These are phyloP conservation scores for Avena insularis DNA, from an alignment of 176 grass and related monocot species.

Conservation along the genomic window DNA sequence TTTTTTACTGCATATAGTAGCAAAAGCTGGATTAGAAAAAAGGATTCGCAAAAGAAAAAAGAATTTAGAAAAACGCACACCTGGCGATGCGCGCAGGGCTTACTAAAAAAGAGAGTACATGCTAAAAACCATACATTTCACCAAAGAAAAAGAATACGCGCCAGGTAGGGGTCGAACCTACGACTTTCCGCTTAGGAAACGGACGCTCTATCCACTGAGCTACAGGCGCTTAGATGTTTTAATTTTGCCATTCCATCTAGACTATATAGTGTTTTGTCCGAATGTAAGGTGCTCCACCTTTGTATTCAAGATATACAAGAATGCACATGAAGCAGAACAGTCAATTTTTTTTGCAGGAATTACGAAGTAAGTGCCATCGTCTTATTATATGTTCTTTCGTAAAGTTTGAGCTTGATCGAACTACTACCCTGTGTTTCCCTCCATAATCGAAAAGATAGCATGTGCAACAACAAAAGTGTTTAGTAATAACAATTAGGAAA, in stretches of 20 bases:
- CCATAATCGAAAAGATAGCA: not conserved
- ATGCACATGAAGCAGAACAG: not conserved
- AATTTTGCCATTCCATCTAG: not conserved
- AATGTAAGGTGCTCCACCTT: not conserved
- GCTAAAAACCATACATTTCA: no score
- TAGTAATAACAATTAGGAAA: not conserved
- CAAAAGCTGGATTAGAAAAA: no score
- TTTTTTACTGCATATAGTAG: no score
- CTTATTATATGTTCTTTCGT: not conserved
- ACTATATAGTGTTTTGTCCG: not conserved
- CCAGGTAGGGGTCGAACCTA: constrained; percentile 81
- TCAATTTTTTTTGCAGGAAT: not conserved
- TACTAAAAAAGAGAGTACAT: not conserved
- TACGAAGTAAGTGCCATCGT: not conserved
- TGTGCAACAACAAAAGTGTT: not conserved
- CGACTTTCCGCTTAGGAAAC: constrained; percentile 80
- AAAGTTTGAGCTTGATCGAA: not conserved
- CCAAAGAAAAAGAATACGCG: not conserved
- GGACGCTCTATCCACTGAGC: constrained; percentile 99
- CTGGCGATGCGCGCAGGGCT: no score
- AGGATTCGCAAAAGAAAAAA: no score
- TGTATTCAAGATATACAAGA: not conserved
- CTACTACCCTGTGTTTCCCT: not conserved
- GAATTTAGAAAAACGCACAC: no score
- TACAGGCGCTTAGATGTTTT: constrained; percentile 59